Conservation (phyloP, 192 early-diverging fungal species). For the Umbelopsis sp. region DNA sequence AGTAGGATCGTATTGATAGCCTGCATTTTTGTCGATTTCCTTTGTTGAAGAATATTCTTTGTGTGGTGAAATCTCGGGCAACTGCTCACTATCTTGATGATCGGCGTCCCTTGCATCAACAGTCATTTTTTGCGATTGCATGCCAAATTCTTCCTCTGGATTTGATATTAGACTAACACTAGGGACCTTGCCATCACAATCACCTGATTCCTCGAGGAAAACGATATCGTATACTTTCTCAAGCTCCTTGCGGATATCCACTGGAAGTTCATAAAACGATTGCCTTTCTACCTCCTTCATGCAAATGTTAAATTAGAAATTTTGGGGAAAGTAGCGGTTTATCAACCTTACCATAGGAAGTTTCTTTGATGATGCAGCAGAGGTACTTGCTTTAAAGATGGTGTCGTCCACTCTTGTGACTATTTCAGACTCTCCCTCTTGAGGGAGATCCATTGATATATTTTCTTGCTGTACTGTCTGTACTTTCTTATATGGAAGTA, state of each 20-base stretch:
- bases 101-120: neutral
- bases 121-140: neutral
- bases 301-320: neutral
- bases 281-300: slow-evolving; percentile 31
- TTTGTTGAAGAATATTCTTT: neutral
- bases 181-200: neutral
- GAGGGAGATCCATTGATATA: neutral
- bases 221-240: slow-evolving; percentile 22
- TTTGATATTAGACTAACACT: neutral
- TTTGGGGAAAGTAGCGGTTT: neutral
- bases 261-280: slow-evolving; percentile 39
- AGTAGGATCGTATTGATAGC: neutral
- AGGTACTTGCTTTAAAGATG: neutral
- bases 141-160: neutral
- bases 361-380: neutral
- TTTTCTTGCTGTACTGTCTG: neutral
- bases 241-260: slow-evolving; percentile 41
- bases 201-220: slow-evolving; percentile 4
- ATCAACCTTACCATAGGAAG: neutral
- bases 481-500: neutral
- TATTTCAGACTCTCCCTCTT: neutral
- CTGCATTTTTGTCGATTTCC: neutral
- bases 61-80: neutral
- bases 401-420: neutral
- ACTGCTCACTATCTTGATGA: neutral